Conservation (phyloP, 371 early-diverging fungal genomes). For the Mucor plumbeus region DNA sequence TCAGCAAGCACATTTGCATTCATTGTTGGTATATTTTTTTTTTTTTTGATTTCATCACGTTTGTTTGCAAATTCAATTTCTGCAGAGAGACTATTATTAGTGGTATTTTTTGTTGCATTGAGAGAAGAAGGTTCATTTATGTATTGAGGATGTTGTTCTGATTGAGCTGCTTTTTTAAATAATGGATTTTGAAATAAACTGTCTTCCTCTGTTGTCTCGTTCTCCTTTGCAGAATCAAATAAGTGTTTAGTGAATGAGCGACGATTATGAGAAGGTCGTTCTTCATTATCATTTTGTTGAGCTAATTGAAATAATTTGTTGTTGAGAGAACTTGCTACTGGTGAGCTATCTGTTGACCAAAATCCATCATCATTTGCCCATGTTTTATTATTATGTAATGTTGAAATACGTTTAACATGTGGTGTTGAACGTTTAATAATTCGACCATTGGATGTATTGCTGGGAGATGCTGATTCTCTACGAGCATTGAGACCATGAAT, state of each 20-base stretch:
- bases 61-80: conserved; percentile 25
- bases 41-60: conserved; percentile 16
- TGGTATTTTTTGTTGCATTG: background rate
- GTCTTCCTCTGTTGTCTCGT: background rate
- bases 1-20: conserved; percentile 25
- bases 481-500: conserved; percentile 25
- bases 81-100: background rate
- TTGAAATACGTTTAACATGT: background rate
- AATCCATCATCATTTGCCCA: conserved; percentile 18
- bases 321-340: conserved; percentile 8
- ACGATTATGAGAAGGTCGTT: background rate
- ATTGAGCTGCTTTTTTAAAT: background rate
- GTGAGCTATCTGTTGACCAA: conserved; percentile 12
- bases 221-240: background rate
- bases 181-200: conserved; percentile 3
- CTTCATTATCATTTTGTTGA: conserved; percentile 7
- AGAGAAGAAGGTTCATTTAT: background rate
- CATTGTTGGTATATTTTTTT: conserved; percentile 21
- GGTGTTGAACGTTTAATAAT: background rate
- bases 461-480: conserved; percentile 9
- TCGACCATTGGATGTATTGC: background rate
- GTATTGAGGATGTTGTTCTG: background rate
- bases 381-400: background rate
- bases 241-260: background rate
- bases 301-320: conserved; percentile 11